A percentile compares a stretch with the other conserved stretches of the same genome.
Evolutionary conservation across 352 stramenopile genomes (phyloP).

Genomic region (Phytophthora citricola): DNA sequence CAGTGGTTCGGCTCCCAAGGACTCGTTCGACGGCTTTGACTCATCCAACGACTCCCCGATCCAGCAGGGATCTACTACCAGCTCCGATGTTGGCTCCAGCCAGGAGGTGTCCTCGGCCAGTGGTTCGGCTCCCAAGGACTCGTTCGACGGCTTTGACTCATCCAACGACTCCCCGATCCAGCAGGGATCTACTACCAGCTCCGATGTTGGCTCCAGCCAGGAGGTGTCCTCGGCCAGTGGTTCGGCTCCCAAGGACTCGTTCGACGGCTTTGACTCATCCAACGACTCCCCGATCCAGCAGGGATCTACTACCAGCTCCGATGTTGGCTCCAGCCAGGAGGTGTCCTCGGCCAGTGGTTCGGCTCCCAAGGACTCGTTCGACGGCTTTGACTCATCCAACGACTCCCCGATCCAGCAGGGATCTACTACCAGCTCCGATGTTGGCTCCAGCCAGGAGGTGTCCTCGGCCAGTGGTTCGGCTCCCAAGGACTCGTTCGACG

Average conservation of each 20-base stretch:
- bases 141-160: slow-evolving; percentile 12
- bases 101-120: slow-evolving; percentile 9
- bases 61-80: slow-evolving; percentile 11
- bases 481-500: slow-evolving; percentile 15
- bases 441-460: slow-evolving; percentile 10
- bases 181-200: slow-evolving; percentile 4
- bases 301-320: slow-evolving; percentile 3
- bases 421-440: slow-evolving; percentile 5
- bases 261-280: slow-evolving; percentile 10
- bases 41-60: slow-evolving; percentile 12
- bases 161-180: slow-evolving; percentile 12
- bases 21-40: slow-evolving; percentile 13
- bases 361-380: slow-evolving; percentile 14
- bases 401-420: no score
- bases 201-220: slow-evolving; percentile 14
- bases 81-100: slow-evolving; percentile 13
- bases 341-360: slow-evolving; percentile 10
- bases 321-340: slow-evolving; percentile 12
- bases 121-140: slow-evolving; percentile 10
- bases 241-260: slow-evolving; percentile 10
- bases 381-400: slow-evolving; percentile 6
- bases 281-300: slow-evolving; percentile 9
- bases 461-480: slow-evolving; percentile 10
- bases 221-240: slow-evolving; percentile 8
- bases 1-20: slow-evolving; percentile 12